Percentiles rank a stretch among this genome's conserved stretches.
Conservation (phyloP, 2,329 filamentous ascomycete species). For the Zarea fungicola region DNA sequence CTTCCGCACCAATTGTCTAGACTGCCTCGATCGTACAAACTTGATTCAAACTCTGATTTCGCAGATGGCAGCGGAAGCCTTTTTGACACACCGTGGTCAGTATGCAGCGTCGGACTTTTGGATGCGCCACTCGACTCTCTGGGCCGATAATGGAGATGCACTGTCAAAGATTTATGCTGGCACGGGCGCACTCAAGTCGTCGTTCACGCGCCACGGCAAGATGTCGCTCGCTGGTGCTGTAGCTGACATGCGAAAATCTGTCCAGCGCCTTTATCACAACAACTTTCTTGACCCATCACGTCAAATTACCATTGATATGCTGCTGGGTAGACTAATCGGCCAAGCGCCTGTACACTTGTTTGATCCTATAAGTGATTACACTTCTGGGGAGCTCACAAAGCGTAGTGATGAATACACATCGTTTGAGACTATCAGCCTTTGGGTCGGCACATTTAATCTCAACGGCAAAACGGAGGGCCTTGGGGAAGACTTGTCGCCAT, state of each 20-base stretch:
- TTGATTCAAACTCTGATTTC: slow-evolving; percentile 94
- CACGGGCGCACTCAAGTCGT: slow-evolving; percentile 91
- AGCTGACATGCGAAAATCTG: slow-evolving; percentile 92
- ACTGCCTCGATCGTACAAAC: slow-evolving; percentile 94
- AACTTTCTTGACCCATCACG: slow-evolving; percentile 92
- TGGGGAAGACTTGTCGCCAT: slow-evolving; percentile 73
- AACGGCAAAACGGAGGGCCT: slow-evolving; percentile 81
- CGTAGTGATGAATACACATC: slow-evolving; percentile 69
- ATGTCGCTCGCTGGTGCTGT: slow-evolving; percentile 92
- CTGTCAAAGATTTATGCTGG: slow-evolving; percentile 94
- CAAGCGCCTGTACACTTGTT: slow-evolving; percentile 81
- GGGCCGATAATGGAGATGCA: slow-evolving; percentile 96
- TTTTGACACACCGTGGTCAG: slow-evolving; percentile 68
- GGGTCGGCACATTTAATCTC: slow-evolving; percentile 87
- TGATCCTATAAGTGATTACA: slow-evolving; percentile 91
- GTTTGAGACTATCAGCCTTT: slow-evolving; percentile 69
- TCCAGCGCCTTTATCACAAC: slow-evolving; percentile 92
- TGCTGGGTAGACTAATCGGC: slow-evolving; percentile 78
- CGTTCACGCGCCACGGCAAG: slow-evolving; percentile 89
- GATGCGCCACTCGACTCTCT: slow-evolving; percentile 85
- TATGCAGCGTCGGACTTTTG: slow-evolving; percentile 75
- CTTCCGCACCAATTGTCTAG: slow-evolving; percentile 92
- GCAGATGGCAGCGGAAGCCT: slow-evolving; percentile 83
- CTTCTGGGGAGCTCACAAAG: slow-evolving; percentile 68
- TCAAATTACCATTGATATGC: slow-evolving; percentile 91